Conservation (phyloP, 768 basidiomycete genomes). For the Lactarius quietus region DNA sequence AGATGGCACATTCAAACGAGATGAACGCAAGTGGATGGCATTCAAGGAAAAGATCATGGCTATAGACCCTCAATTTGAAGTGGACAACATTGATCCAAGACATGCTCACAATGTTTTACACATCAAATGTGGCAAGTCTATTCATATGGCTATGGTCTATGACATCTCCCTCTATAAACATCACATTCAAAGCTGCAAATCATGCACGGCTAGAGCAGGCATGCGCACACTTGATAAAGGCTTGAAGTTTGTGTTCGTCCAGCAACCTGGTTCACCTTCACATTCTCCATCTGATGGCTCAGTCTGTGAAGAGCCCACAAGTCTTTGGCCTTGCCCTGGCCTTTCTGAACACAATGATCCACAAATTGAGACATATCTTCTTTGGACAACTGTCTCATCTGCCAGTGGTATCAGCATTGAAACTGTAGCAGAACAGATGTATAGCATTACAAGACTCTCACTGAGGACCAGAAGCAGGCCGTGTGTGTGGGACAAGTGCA, state of each 20-base stretch:
- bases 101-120: not conserved
- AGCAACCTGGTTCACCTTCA: not conserved
- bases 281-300: not conserved
- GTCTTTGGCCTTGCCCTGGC: not conserved
- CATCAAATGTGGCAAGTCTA: not conserved
- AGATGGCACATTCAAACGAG: too few species aligned
- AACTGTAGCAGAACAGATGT: too few species aligned
- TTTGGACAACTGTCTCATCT: too few species aligned
- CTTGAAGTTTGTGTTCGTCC: not conserved
- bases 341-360: not conserved
- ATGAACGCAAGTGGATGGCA: too few species aligned
- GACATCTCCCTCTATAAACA: not conserved
- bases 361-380: not conserved
- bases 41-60: too few species aligned
- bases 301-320: not conserved
- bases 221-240: not conserved
- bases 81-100: not conserved
- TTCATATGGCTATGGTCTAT: not conserved
- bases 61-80: not conserved
- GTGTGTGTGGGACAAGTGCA: too few species aligned
- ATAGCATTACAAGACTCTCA: too few species aligned
- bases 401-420: too few species aligned
- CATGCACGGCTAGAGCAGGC: not conserved
- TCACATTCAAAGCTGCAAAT: not conserved
- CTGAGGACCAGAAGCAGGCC: too few species aligned